A percentile compares a stretch with the other conserved stretches of the same genome.
Conservation (phyloP, 2,329 filamentous ascomycete genomes). For the Dryadomyces quercivorus region DNA sequence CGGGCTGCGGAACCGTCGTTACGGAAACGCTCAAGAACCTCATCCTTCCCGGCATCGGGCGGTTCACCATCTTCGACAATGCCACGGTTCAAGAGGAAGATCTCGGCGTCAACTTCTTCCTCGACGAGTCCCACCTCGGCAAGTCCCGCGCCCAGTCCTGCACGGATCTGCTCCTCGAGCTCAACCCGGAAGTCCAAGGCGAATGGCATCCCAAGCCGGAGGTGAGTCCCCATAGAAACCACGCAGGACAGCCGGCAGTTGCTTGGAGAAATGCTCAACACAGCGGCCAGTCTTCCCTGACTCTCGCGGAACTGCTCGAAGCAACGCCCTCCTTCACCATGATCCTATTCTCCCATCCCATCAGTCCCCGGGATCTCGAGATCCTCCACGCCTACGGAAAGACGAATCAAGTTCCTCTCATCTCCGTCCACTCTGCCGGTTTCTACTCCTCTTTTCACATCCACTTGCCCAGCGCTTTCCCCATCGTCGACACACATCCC, state of each 20-base stretch:
- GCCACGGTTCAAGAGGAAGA: constrained; percentile 67
- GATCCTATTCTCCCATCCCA: constrained; percentile 42
- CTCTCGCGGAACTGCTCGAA: constrained; percentile 23
- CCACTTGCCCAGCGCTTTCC: constrained; percentile 64
- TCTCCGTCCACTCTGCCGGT: constrained; percentile 79
- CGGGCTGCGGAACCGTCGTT: constrained; percentile 73
- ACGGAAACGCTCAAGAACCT: constrained; percentile 93
- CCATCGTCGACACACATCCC: constrained; percentile 91
- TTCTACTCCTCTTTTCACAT: constrained; percentile 89
- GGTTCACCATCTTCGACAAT: constrained; percentile 82
- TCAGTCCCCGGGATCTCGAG: constrained; percentile 29
- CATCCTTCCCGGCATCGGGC: constrained; percentile 80
- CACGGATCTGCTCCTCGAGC: constrained; percentile 64
- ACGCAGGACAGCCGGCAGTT: not conserved
- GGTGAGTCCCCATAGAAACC: constrained; percentile 16
- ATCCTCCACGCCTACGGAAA: constrained; percentile 34
- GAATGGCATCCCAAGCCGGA: constrained; percentile 47
- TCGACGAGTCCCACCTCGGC: constrained; percentile 68
- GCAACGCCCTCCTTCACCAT: constrained; percentile 33
- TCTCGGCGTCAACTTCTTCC: constrained; percentile 92
- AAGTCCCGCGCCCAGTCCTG: constrained; percentile 68
- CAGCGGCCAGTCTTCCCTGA: not conserved
- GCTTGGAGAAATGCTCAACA: not conserved
- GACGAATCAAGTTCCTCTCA: constrained; percentile 54
- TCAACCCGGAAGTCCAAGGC: constrained; percentile 87